Evolutionary conservation across 148 eudicot genomes (phyloP).

Genomic region (Euryodendron excelsum): DNA sequence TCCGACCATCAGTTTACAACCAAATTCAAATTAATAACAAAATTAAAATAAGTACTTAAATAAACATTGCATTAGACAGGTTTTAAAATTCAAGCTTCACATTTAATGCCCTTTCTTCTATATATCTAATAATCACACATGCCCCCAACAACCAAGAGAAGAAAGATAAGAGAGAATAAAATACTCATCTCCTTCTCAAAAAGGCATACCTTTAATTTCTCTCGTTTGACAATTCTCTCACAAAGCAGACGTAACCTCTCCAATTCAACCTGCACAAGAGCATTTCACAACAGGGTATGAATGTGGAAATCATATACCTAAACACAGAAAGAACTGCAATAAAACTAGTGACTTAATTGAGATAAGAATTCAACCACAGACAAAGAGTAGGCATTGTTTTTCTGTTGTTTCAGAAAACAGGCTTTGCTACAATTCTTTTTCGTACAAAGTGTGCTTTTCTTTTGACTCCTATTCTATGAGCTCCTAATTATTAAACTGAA

Average conservation of each 20-base stretch:
- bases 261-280: constrained; percentile 72
- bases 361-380: background rate
- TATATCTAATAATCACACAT: background rate
- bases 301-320: background rate
- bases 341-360: background rate
- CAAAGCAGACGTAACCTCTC: constrained; percentile 93
- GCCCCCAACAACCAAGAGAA: background rate
- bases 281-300: background rate
- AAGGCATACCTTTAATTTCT: constrained; percentile 76
- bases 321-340: constrained; percentile 3
- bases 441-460: background rate
- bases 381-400: background rate
- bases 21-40: background rate
- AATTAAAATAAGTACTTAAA: background rate
- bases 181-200: background rate
- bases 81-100: too few species aligned
- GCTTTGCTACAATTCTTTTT: background rate
- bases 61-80: background rate
- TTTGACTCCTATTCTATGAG: background rate
- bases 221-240: constrained; percentile 85
- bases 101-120: background rate
- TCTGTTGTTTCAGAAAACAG: background rate
- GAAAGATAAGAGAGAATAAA: background rate
- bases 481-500: background rate
- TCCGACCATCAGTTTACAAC: background rate